Evolutionary conservation across 1,139 yeast genomes (phyloP).

Genomic region (Yamadazyma atlantica): DNA sequence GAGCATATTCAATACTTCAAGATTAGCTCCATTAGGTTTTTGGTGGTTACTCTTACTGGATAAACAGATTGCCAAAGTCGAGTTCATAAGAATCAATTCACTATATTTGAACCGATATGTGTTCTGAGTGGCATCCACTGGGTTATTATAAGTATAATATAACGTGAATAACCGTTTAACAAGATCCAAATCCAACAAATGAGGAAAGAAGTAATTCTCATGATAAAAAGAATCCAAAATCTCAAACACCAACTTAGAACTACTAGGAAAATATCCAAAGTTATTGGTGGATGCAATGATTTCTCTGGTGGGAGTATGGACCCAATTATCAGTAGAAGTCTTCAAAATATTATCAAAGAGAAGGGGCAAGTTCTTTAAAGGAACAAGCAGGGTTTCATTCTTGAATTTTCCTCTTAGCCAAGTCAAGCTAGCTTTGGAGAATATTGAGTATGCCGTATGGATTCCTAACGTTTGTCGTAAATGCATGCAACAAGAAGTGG

Average conservation of each 20-base stretch:
- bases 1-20: conserved; percentile 7
- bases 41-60: conserved; percentile 21
- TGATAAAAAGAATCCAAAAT: conserved; percentile 26
- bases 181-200: conserved; percentile 15
- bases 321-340: conserved; percentile 26
- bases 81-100: conserved; percentile 34
- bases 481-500: not conserved
- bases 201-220: conserved; percentile 14
- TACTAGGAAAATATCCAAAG: conserved; percentile 29
- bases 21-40: conserved; percentile 7
- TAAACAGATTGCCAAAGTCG: conserved; percentile 23
- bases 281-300: conserved; percentile 18
- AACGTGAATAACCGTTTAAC: conserved; percentile 21
- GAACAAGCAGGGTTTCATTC: conserved; percentile 24
- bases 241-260: conserved; percentile 23
- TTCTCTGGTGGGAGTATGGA: conserved; percentile 31
- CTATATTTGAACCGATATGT: conserved; percentile 20
- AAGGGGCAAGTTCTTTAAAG: conserved; percentile 33
- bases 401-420: conserved; percentile 32
- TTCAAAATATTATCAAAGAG: conserved; percentile 24
- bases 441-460: conserved; percentile 35
- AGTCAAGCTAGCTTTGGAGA: conserved; percentile 32
- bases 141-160: conserved; percentile 17
- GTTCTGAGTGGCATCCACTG: not conserved
- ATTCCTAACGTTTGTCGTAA: conserved; percentile 27